phyloP scores from a whole-genome alignment of 352 stramenopile genomes.

The Globisporangium cylindrosporum region DNA sequence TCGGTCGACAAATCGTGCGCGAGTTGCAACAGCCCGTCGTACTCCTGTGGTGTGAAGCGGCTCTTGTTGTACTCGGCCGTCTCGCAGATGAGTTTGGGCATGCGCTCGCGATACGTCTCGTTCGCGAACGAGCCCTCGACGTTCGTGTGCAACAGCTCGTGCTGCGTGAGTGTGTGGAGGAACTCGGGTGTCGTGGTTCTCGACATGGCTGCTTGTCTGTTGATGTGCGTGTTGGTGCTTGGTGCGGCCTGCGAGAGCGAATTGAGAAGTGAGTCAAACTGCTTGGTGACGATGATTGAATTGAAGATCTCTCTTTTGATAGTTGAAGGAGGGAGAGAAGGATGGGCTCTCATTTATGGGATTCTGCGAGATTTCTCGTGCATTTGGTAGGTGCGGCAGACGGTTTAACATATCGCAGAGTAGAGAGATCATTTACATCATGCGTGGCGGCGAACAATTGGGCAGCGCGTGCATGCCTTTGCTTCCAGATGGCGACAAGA shows the following conservation, averaged over 20 bases:
- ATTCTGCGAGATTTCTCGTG: background rate
- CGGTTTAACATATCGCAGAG: background rate
- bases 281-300: background rate
- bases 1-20: conserved; percentile 45
- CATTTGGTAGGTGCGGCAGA: background rate
- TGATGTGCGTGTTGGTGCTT: background rate
- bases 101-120: conserved; percentile 54
- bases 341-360: background rate
- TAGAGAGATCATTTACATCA: background rate
- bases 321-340: background rate
- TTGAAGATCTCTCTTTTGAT: background rate
- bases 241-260: background rate
- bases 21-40: conserved; percentile 34
- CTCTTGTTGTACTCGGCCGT: conserved; percentile 46
- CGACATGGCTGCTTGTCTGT: background rate
- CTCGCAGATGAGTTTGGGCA: conserved; percentile 57
- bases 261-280: background rate
- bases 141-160: conserved; percentile 57
- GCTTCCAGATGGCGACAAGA: background rate
- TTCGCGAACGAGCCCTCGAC: conserved; percentile 61
- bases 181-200: conserved; percentile 36
- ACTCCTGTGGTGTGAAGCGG: conserved; percentile 34
- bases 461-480: background rate
- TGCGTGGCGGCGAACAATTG: background rate
- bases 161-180: conserved; percentile 42